These are phyloP conservation scores for Dothideomycetidae sp. DNA, from an alignment of 2,329 filamentous ascomycete genomes.

Conservation along the genomic window DNA sequence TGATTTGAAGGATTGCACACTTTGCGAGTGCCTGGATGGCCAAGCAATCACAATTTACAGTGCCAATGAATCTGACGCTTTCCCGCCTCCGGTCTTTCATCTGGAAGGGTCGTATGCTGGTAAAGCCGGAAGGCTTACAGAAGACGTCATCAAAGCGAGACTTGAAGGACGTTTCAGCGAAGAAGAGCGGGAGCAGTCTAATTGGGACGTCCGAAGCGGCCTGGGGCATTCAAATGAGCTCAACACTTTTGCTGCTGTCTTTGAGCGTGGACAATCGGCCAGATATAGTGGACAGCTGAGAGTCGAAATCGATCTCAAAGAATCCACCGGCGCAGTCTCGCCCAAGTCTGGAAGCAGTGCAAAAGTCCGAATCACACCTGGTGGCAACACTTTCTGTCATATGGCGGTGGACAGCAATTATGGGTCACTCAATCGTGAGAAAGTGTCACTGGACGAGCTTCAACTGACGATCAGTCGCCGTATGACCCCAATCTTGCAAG, in stretches of 20 bases:
- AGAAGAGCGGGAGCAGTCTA: slow-evolving; percentile 62
- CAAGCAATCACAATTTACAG: slow-evolving; percentile 10
- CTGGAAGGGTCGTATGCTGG: slow-evolving; percentile 65
- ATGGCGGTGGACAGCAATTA: slow-evolving; percentile 50
- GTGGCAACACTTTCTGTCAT: slow-evolving; percentile 40
- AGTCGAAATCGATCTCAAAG: slow-evolving; percentile 50
- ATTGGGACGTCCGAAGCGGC: slow-evolving; percentile 65
- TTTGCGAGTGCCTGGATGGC: slow-evolving; percentile 11
- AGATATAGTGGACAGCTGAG: slow-evolving; percentile 52
- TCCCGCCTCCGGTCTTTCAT: slow-evolving; percentile 35
- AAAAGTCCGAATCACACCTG: slow-evolving; percentile 46
- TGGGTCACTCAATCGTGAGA: slow-evolving; percentile 59
- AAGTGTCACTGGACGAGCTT: slow-evolving; percentile 58
- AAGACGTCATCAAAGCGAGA: slow-evolving; percentile 75
- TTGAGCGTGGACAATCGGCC: slow-evolving; percentile 57
- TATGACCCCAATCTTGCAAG: slow-evolving; percentile 58
- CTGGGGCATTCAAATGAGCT: slow-evolving; percentile 41
- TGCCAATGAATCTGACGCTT: slow-evolving; percentile 3
- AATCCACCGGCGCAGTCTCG: slow-evolving; percentile 13
- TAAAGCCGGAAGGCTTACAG: slow-evolving; percentile 59
- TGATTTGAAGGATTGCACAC: slow-evolving; percentile 8
- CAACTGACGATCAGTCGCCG: slow-evolving; percentile 59
- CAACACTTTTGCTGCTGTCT: slow-evolving; percentile 49
- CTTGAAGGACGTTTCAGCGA: slow-evolving; percentile 78
- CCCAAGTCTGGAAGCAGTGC: slow-evolving; percentile 49